A percentile compares a stretch with the other conserved stretches of the same genome.
Conservation (phyloP, 208 protist species). For the Leishmania turanica region DNA sequence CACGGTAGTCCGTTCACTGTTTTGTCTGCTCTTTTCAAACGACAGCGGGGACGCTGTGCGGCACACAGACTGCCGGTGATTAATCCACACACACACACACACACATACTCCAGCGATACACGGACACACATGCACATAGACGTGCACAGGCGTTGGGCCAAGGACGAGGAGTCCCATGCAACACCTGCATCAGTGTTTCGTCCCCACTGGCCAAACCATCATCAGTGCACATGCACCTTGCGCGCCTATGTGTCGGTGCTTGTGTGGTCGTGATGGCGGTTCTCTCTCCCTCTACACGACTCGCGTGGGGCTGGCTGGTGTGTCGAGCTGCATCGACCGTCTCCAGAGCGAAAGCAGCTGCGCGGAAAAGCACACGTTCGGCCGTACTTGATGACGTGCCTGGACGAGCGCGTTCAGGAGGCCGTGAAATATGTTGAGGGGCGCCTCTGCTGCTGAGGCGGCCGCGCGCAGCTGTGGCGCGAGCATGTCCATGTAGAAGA, state of each 20-base stretch:
- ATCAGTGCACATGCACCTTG: neutral
- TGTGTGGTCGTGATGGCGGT: neutral
- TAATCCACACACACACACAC: neutral
- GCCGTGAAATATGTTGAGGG: slow-evolving; percentile 10
- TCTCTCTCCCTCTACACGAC: neutral
- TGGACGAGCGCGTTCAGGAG: slow-evolving; percentile 45
- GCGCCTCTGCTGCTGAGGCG: neutral
- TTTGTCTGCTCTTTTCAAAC: too few species aligned
- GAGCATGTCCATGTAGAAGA: slow-evolving; percentile 38
- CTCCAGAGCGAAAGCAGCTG: slow-evolving; percentile 68
- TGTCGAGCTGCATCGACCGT: neutral
- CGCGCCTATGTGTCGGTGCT: slow-evolving; percentile 6
- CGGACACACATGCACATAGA: neutral
- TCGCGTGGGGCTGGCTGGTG: too few species aligned
- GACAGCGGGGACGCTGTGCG: neutral
- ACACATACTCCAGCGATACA: neutral
- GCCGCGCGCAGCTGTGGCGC: slow-evolving; percentile 6
- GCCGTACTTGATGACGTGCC: slow-evolving; percentile 52
- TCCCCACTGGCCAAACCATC: neutral
- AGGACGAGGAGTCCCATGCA: neutral
- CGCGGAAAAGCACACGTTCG: slow-evolving; percentile 71
- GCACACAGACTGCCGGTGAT: neutral
- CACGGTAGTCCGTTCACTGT: too few species aligned
- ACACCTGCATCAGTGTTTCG: neutral
- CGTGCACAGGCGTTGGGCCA: neutral